Conservation (phyloP, 1,284 basidiomycete species). For the Malassezia slooffiae region DNA sequence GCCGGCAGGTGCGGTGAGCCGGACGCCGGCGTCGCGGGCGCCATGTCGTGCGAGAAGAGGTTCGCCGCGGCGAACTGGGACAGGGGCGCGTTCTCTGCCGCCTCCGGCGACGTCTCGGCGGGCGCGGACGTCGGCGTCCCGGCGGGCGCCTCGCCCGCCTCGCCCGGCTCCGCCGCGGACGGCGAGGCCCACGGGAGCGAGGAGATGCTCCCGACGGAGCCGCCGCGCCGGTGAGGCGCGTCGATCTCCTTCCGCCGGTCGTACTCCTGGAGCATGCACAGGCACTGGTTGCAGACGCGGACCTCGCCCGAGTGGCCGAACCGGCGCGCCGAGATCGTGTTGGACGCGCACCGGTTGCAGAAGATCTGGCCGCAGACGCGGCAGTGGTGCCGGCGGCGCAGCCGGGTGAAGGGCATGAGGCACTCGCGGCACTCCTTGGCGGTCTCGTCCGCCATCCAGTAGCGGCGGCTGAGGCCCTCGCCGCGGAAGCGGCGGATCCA, state of each 20-base stretch:
- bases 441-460: constrained; percentile 60
- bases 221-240: not conserved
- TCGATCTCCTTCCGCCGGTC: constrained; percentile 28
- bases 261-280: constrained; percentile 71
- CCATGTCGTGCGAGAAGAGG: constrained; percentile 8
- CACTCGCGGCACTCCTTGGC: constrained; percentile 60
- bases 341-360: constrained; percentile 64
- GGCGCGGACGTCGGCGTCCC: not conserved
- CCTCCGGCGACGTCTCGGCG: not conserved
- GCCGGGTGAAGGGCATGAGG: constrained; percentile 36
- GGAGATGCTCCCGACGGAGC: not conserved
- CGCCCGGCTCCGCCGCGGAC: not conserved
- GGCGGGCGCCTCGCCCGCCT: not conserved
- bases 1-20: not conserved
- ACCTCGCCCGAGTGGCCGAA: constrained; percentile 87
- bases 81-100: constrained; percentile 6
- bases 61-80: constrained; percentile 13
- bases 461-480: constrained; percentile 37
- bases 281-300: constrained; percentile 84
- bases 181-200: not conserved
- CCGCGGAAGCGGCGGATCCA: constrained; percentile 33
- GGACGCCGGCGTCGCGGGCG: constrained; percentile 2
- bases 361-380: constrained; percentile 46
- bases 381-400: constrained; percentile 43
- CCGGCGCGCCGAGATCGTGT: constrained; percentile 85